Percentiles rank a stretch among this genome's conserved stretches.
These are phyloP conservation scores for Ilyonectria sp. DNA, from an alignment of 2,329 filamentous ascomycete genomes.

Conservation along the genomic window DNA sequence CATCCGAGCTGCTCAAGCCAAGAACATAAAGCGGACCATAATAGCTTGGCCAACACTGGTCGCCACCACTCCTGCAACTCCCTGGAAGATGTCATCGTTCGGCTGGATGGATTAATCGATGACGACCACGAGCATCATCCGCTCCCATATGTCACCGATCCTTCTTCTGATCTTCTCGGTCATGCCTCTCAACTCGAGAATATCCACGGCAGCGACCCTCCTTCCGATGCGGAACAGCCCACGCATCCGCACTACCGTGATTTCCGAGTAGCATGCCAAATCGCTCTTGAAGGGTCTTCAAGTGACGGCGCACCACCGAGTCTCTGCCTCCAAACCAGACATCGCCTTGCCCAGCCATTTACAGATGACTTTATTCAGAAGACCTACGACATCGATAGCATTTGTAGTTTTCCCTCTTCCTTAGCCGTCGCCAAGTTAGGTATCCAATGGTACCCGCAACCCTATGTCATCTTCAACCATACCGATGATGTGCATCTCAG, in stretches of 20 bases:
- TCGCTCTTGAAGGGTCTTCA: constrained; percentile 4
- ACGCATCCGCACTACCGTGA: background rate
- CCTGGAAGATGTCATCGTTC: too few relatives aligned
- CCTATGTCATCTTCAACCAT: constrained; percentile 16
- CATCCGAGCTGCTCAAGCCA: background rate
- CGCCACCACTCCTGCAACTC: too few relatives aligned
- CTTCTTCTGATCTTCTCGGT: too few relatives aligned
- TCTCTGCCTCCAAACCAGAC: constrained; percentile 11
- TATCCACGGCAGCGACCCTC: background rate
- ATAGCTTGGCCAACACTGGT: too few relatives aligned
- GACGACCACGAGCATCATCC: background rate
- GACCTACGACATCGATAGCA: constrained; percentile 14
- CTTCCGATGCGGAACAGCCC: background rate
- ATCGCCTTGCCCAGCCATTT: constrained; percentile 3
- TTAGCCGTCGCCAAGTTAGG: constrained; percentile 9
- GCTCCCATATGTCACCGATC: constrained; percentile 9
- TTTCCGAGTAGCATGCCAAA: constrained; percentile 12
- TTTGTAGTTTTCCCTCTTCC: constrained; percentile 19
- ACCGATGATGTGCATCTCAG: constrained; percentile 12
- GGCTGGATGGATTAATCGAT: too few relatives aligned
- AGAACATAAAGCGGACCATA: too few relatives aligned
- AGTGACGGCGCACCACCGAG: constrained; percentile 7
- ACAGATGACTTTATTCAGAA: constrained; percentile 11
- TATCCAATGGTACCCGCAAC: constrained; percentile 13
- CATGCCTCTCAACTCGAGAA: constrained; percentile 4